Base-by-base conservation (phyloP, 2,329 filamentous ascomycete species). In the Pseudocercospora vitis region DNA sequence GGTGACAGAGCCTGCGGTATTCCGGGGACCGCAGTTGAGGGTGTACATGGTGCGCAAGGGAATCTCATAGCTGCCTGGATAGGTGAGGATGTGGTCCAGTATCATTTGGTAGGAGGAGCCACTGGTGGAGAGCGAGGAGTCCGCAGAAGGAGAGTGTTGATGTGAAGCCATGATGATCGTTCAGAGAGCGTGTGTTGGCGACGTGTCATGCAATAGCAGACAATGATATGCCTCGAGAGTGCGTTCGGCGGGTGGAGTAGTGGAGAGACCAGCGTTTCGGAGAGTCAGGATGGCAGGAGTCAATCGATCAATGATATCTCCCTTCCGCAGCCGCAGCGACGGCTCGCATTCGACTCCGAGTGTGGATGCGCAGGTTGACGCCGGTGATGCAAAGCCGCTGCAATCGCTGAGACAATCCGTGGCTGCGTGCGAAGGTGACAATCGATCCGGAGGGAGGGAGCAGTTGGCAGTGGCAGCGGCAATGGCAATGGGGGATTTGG, bases 41-140 rank as follows among this genome's bases (percentile, higher is more conserved):
- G 79, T 79, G 72, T 86, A 86, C 81, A 86, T 86, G 58, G 82
- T 85, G 53, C 83, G 80, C 23, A 87, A 75, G 16, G 84, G 84
- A 26, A 86, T 81, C 63, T 86, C 84, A 65, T 86, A 86, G 61
- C 76, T 80, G 63, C 76, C 78, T 7, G 82, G 82, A 65, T 85
- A 83, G 53, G 79, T 78, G 49, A 85, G 71, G 53, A 84, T 75
- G 66, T 83, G 81, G 53, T 83, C 81, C 46, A 83, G 73, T 56
- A 84, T 81, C 54, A 70, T 63, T 48, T 69, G 66, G 55, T 71
- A 70, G 11, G 68, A 55, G 2, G 68, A 68, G 56, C 76, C 79
- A 76, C 56, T 74, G 70, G 65, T 78, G 37, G 59, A 62, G 37
- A 58, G 53, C 21, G 63, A 66, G 12, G 62, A 62, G 50, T 52